Base-by-base conservation (phyloP, 768 basidiomycete genomes). In the Collybia sp. region DNA sequence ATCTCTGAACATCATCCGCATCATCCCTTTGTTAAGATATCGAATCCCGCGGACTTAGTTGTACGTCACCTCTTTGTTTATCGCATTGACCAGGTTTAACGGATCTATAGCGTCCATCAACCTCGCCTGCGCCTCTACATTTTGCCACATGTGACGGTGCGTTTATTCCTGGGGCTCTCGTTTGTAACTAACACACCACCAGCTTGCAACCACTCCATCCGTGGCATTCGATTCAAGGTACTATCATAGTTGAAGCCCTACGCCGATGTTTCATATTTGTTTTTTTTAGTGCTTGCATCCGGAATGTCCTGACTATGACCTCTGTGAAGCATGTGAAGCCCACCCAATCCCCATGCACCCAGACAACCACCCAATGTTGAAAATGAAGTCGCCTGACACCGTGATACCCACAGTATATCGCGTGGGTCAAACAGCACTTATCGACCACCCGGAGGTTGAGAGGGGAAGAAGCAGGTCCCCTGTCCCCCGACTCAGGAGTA, bases 241-340 rank as follows among this genome's bases (percentile, higher is more conserved):
- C 45, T 63, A 55, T 19, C 12, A 31, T 16, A 30, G 30, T 16
- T 13, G 32, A 25, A 25, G 8, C 32, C 13, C 6, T 13, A 6
- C 38, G 40, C 16, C 1, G 12, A 18, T 13, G 8, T 38, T 32
- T 8, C n/a, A 6, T 13, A 39, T 10, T 39, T 40, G 18, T 31
- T 17, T 13, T 17, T 13, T 31, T 1, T 51, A 88, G 85, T 94
- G 92, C 65, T 82, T 89, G 79, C 82, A 91, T 57, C 72, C 79
- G 12, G 65, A 69, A 3, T 94, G 92, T 64, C 73, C 76, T 0
- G 87, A 93, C 61, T 92, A 82, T 53, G 92, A 94, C 56, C 72
- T 93, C 13, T 94, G 91, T 64, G 70, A 73, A 47, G 63, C 62
- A 43, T 94, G 92, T 64, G 91, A 93, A 65, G 82, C 88, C 5